phyloP scores from a whole-genome alignment of 2,329 filamentous ascomycete species.

The Proliferodiscus dingleyae region DNA sequence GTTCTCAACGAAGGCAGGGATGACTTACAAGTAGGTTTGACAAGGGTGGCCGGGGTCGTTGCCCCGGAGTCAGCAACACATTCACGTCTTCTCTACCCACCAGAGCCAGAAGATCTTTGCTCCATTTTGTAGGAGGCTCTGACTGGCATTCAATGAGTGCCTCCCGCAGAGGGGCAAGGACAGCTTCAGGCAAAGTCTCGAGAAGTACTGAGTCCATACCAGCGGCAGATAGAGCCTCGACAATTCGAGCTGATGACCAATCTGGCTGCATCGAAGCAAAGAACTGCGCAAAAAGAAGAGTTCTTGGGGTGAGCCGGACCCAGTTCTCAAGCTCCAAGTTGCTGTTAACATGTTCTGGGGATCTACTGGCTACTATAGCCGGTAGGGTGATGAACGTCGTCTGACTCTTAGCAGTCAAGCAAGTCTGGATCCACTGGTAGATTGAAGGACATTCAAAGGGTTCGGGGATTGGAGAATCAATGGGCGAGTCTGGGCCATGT shows the following conservation, averaged over 20 bases:
- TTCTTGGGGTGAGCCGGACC: constrained; percentile 52
- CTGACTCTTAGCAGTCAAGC: constrained; percentile 29
- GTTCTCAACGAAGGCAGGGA: not conserved
- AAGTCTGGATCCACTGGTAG: constrained; percentile 48
- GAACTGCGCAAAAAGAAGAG: constrained; percentile 63
- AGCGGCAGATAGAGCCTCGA: constrained; percentile 68
- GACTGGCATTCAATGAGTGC: constrained; percentile 79
- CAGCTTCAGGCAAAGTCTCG: constrained; percentile 78
- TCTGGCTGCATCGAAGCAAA: constrained; percentile 53
- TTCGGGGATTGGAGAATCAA: constrained; percentile 35
- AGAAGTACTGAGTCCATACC: constrained; percentile 64
- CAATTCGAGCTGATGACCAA: constrained; percentile 54
- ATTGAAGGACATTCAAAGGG: constrained; percentile 55
- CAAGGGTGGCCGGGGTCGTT: constrained; percentile 26
- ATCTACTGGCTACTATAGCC: constrained; percentile 38
- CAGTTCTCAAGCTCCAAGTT: constrained; percentile 21
- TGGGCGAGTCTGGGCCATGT: constrained; percentile 8
- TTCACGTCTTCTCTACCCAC: constrained; percentile 80
- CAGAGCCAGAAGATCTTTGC: constrained; percentile 63
- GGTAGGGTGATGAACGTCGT: constrained; percentile 45
- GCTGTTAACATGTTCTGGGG: constrained; percentile 14
- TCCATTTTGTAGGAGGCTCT: constrained; percentile 76
- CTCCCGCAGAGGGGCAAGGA: constrained; percentile 77
- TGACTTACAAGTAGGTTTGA: constrained; percentile 25
- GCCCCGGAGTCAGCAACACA: constrained; percentile 52